phyloP scores from a whole-genome alignment of 192 early-diverging fungal species.

The Allomyces macrogynus region DNA sequence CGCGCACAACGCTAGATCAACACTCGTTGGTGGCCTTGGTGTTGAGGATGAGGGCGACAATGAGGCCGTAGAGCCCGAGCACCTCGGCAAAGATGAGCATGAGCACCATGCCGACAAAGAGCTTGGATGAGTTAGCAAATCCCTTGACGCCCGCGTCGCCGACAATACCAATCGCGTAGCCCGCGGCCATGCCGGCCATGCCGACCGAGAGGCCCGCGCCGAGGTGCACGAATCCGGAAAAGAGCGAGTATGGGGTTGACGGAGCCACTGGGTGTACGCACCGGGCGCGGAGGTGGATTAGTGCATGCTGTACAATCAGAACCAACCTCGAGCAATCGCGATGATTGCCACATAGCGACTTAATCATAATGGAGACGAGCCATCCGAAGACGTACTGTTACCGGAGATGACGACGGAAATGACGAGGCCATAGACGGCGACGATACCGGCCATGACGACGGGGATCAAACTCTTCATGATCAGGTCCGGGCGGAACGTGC shows the following conservation, averaged over 20 bases:
- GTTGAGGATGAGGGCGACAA: slow-evolving; percentile 94
- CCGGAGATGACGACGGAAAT: slow-evolving; percentile 78
- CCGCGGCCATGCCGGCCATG: slow-evolving; percentile 77
- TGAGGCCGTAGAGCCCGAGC: slow-evolving; percentile 86
- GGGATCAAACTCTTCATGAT: slow-evolving; percentile 80
- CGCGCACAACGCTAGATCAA: neutral
- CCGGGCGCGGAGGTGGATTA: no score
- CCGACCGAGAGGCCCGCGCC: slow-evolving; percentile 86
- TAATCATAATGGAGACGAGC: slow-evolving; percentile 10
- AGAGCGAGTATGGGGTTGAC: slow-evolving; percentile 14
- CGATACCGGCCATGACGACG: slow-evolving; percentile 97
- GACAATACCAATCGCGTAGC: slow-evolving; percentile 88
- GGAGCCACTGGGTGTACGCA: neutral
- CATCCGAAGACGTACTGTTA: slow-evolving; percentile 48
- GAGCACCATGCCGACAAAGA: slow-evolving; percentile 84
- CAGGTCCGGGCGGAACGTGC: slow-evolving; percentile 81
- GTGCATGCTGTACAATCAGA: no score
- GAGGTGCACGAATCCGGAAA: slow-evolving; percentile 73
- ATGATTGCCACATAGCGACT: neutral
- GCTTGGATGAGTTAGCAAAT: slow-evolving; percentile 67
- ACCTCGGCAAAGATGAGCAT: slow-evolving; percentile 99
- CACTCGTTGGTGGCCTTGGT: slow-evolving; percentile 44
- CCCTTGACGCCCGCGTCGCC: slow-evolving; percentile 89
- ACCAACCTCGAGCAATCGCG: no score
- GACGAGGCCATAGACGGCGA: slow-evolving; percentile 95